Base-by-base conservation (phyloP, 129 eudicot species). In the Chrysanthemum seticuspe region DNA sequence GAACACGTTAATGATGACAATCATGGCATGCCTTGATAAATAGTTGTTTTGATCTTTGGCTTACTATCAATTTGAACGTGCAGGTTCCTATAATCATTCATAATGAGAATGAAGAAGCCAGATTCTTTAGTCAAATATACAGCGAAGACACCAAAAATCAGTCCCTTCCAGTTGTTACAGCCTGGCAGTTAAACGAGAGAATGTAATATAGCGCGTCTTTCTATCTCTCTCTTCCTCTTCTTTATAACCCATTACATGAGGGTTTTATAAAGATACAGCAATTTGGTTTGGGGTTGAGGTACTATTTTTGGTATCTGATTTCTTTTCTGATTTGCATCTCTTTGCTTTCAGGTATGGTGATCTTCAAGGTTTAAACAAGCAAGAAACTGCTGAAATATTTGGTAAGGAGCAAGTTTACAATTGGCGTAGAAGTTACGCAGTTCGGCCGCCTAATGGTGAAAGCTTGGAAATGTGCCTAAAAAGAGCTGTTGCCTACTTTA, bases 391-490 rank as follows among this genome's bases (percentile, higher is more conserved):
- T 53, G 91, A 85, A 76, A 50, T 68, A 77, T 87, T 80, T 76
- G 97, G 97, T 62, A 91, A 86, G 61, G 97, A 87, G 74, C 95
- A 88, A 82, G 97, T 91, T 50, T 75, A 87, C 74, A 85, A 70
- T 72, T 91, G 95, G 97, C 89, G 97, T 63, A 82, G 97, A 84
- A 91, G 89, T 79, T 91, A 91, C 76, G 84, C 86, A 69, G 94
- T 84, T 71, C 81, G 86, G 10, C 95, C 97, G 2, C 97, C 91
- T 11, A 91, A 91, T 82, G 97, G 97, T 18, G 97, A 91, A 85
- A 91, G 95, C 86, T 78, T 91, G 75, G 97, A 85, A 72, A 91
- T 91, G 97, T 87, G 95, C 83, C 84, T 87, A 70, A 74, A 75
- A 81, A 82, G 97, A 82, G 97, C 91, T 16, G 97, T 87, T 82